These are phyloP conservation scores for Epichloe brachyelytri DNA, from an alignment of 2,329 filamentous ascomycete species.

Conservation along the genomic window DNA sequence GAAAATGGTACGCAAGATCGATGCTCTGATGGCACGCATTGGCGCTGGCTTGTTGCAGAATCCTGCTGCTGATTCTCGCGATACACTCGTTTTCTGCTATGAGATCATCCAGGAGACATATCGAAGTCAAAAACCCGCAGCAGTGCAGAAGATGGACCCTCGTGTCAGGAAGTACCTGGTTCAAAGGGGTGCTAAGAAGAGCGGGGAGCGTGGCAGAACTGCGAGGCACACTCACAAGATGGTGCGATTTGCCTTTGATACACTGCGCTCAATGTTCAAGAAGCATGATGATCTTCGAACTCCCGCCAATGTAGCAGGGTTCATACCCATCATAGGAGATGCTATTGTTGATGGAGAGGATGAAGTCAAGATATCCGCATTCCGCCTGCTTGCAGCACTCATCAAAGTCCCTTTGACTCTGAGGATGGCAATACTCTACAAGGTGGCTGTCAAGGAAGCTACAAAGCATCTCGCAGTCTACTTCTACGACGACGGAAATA, in stretches of 20 bases:
- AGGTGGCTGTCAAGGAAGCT: slow-evolving; percentile 75
- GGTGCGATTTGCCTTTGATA: slow-evolving; percentile 73
- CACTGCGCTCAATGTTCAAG: slow-evolving; percentile 72
- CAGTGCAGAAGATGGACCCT: slow-evolving; percentile 44
- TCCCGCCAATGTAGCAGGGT: slow-evolving; percentile 66
- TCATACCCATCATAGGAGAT: slow-evolving; percentile 81
- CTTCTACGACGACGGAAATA: slow-evolving; percentile 69
- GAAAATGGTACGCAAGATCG: slow-evolving; percentile 76
- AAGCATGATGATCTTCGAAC: slow-evolving; percentile 76
- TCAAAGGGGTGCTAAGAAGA: slow-evolving; percentile 66
- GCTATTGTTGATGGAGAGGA: slow-evolving; percentile 74
- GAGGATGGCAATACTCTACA: slow-evolving; percentile 51
- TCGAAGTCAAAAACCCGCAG: slow-evolving; percentile 41
- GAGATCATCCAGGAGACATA: slow-evolving; percentile 86
- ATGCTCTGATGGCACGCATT: slow-evolving; percentile 74
- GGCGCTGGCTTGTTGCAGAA: slow-evolving; percentile 76
- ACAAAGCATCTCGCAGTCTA: slow-evolving; percentile 66
- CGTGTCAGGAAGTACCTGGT: slow-evolving; percentile 63
- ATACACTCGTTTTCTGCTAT: slow-evolving; percentile 88
- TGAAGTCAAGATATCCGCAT: slow-evolving; percentile 79
- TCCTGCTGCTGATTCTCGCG: slow-evolving; percentile 59
- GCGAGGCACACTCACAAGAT: slow-evolving; percentile 80
- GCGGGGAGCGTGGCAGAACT: slow-evolving; percentile 55
- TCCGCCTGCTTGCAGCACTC: slow-evolving; percentile 74
- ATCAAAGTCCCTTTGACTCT: slow-evolving; percentile 68